phyloP scores from a whole-genome alignment of 495 filamentous ascomycete species.

The Lasiosphaeriaceae sp. region DNA sequence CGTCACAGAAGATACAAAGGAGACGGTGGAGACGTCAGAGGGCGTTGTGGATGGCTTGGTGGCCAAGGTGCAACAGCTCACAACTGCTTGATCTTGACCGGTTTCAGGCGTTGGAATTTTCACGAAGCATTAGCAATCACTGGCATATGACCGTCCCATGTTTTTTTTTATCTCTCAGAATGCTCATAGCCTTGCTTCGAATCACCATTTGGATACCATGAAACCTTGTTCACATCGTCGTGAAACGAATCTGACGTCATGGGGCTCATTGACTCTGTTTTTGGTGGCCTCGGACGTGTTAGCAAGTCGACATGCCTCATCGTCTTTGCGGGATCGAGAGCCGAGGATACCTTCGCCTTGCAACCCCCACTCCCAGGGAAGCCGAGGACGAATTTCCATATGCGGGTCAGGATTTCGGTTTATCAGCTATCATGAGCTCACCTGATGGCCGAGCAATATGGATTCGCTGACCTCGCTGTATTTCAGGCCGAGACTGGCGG shows the following conservation, averaged over 20 bases:
- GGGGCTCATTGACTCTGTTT: not conserved
- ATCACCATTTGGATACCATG: not conserved
- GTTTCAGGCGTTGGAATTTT: not conserved
- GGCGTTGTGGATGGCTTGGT: conserved; percentile 21
- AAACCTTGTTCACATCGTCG: not conserved
- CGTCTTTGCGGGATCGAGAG: no score
- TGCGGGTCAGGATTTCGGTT: no score
- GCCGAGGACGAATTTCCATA: no score
- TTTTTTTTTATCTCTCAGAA: not conserved
- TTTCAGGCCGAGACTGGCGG: conserved; percentile 21
- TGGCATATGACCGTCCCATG: not conserved
- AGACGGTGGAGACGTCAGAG: conserved; percentile 11
- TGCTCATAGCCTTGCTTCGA: not conserved
- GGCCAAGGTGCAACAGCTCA: conserved; percentile 15
- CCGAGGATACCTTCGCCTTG: no score
- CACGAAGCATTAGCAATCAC: not conserved
- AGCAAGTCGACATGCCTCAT: no score
- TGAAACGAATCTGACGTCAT: not conserved
- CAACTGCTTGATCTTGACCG: not conserved
- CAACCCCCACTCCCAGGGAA: no score
- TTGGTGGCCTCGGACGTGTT: no score
- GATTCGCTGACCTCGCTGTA: conserved; percentile 23
- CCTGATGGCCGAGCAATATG: not conserved
- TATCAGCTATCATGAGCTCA: not conserved
- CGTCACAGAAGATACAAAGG: conserved; percentile 11